A percentile compares a stretch with the other conserved stretches of the same genome.
These are phyloP conservation scores for Guillardia theta DNA, from an alignment of 78 protist genomes.

Conservation along the genomic window DNA sequence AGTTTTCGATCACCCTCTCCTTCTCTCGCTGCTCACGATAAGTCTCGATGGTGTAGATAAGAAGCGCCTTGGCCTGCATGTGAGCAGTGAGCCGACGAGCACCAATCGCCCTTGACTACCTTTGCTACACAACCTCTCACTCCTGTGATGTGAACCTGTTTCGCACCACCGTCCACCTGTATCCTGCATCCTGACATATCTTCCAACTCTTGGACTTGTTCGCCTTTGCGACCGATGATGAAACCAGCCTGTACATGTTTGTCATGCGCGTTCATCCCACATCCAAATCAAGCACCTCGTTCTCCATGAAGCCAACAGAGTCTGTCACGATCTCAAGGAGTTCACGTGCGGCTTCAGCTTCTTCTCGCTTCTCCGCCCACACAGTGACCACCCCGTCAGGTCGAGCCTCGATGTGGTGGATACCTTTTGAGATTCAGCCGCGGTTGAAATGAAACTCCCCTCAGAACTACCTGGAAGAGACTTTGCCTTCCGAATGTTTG, in stretches of 20 bases:
- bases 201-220: neutral
- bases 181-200: neutral
- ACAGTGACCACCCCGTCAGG: neutral
- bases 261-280: too few relatives aligned
- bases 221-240: neutral
- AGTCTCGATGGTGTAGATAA: neutral
- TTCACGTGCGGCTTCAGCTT: neutral
- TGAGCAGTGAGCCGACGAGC: neutral
- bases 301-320: neutral
- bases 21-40: neutral
- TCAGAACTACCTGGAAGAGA: neutral
- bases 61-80: neutral
- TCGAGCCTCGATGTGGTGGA: neutral
- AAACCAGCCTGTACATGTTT: too few relatives aligned
- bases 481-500: neutral
- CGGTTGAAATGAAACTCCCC: neutral
- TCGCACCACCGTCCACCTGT: neutral
- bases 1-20: neutral
- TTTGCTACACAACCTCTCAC: neutral
- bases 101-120: neutral
- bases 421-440: neutral
- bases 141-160: neutral
- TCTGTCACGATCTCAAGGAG: neutral
- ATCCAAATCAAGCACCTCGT: too few relatives aligned
- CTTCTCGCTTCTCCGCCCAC: neutral